Percentiles rank a stretch among this genome's conserved stretches.
Evolutionary conservation across 306 rosid genomes (phyloP).

Genomic region (Hippophae tibetana): DNA sequence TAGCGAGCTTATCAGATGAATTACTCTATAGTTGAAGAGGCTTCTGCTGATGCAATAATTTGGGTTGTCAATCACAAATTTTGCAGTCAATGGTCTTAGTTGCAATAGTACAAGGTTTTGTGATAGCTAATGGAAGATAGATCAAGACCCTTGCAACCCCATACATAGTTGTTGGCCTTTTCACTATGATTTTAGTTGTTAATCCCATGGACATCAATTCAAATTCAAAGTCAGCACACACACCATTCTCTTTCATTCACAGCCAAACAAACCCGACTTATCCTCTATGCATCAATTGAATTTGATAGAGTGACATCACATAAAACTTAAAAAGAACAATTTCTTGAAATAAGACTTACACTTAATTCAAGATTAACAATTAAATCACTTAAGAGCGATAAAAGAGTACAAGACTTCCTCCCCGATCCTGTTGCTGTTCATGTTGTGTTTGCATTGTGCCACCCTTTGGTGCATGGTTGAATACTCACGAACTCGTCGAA

Average conservation of each 20-base stretch:
- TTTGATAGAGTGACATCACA: no score
- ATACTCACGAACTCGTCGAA: conserved; percentile 80
- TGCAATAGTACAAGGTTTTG: conserved; percentile 19
- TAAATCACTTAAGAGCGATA: no score
- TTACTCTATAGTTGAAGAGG: conserved; percentile 26
- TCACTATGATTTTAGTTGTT: conserved; percentile 50
- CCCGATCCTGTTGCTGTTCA: conserved; percentile 18
- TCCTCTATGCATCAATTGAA: no score
- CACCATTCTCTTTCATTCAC: no score
- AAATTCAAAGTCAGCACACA: no score
- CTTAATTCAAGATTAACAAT: no score
- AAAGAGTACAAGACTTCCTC: background rate
- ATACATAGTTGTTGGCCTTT: conserved; percentile 78
- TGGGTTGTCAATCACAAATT: conserved; percentile 40
- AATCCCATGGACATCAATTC: no score
- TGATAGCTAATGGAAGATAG: conserved; percentile 43
- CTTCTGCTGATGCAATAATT: conserved; percentile 18
- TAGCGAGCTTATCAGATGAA: conserved; percentile 21
- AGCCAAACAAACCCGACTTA: no score
- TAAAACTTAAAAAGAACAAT: no score
- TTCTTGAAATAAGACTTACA: no score
- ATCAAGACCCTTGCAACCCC: conserved; percentile 67
- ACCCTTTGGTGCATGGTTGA: conserved; percentile 82
- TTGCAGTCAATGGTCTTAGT: conserved; percentile 38
- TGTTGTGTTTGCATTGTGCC: conserved; percentile 72